Base-by-base conservation (phyloP, 768 basidiomycete species). In the Lactarius evosmus region DNA sequence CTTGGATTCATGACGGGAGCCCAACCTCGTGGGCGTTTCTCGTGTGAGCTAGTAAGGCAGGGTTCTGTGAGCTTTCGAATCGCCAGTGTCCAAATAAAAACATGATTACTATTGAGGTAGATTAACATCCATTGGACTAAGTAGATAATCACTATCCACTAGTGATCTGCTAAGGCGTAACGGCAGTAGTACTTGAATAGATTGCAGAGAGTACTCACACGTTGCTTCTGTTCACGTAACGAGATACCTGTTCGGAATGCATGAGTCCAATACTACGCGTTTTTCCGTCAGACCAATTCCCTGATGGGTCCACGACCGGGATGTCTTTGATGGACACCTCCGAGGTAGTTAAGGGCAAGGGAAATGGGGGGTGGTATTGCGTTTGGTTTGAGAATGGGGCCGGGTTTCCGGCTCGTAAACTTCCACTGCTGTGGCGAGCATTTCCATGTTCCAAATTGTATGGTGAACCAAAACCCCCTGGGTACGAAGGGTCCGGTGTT, bases 161-260 rank as follows among this genome's bases (percentile, higher is more conserved):
- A 4, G 14, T 17, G 22, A 1, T 19, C 63, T 65, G 27, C 30
- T 6, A 29, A n/a, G 4, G 22, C 44, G 54, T 55, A 32, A 56
- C 1, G 54, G 38, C 1, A 19, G 17, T 7, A 22, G 14, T n/a
- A 19, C 17, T 22, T 27, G 58, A 8, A 7, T 6, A 8, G 0
- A 38, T 25, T 19, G 36, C 2, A 27, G 34, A 33, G 46, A 14
- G 33, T 49, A 51, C 63, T 25, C 50, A 65, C 63, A 61, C 55
- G 2, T 61, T 49, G 6, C 40, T 30, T 5, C 41, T 56, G 22
- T 52, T 65, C 59, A 51, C 4, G 29, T 65, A 61, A 22, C 63
- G 63, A 2, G 63, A 56, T 5, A 65, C 59, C 17, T 60, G 59
- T 0, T 60, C 63, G 2, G 63, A 40, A 14, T 65, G n/a, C 63